phyloP scores from a whole-genome alignment of 179 eudicot species.

The Beta lomatogona region DNA sequence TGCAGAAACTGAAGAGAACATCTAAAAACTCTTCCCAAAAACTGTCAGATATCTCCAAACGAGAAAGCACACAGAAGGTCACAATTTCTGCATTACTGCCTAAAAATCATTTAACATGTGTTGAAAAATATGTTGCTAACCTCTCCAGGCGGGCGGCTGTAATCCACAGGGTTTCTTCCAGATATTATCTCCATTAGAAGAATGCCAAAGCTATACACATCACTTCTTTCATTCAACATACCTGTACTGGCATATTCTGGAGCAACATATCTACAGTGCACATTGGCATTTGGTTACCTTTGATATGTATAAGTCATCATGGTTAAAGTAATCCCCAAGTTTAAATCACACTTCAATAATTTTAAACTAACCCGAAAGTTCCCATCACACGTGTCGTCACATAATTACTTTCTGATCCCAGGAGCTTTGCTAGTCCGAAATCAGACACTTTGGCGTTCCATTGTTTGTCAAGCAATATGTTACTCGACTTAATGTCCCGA shows the following conservation, averaged over 20 bases:
- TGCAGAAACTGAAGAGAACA: not conserved
- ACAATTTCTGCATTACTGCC: not conserved
- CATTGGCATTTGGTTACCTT: not conserved
- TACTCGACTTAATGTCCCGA: slow-evolving; percentile 69
- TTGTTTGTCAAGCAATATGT: slow-evolving; percentile 65
- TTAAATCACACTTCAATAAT: not conserved
- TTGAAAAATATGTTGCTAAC: slow-evolving; percentile 29
- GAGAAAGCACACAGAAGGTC: no score
- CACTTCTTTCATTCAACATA: slow-evolving; percentile 75
- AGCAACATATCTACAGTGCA: slow-evolving; percentile 62
- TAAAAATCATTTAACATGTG: not conserved
- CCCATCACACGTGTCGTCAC: slow-evolving; percentile 83
- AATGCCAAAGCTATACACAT: slow-evolving; percentile 76
- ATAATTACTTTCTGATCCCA: slow-evolving; percentile 63
- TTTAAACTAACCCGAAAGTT: slow-evolving; percentile 60
- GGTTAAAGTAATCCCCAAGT: not conserved
- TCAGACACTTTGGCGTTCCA: slow-evolving; percentile 73
- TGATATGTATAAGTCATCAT: not conserved
- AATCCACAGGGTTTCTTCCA: slow-evolving; percentile 76
- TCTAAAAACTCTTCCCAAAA: not conserved
- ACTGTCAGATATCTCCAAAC: no score
- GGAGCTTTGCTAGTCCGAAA: slow-evolving; percentile 73
- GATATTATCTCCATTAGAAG: slow-evolving; percentile 80
- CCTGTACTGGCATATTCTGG: slow-evolving; percentile 88
- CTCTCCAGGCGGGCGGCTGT: slow-evolving; percentile 64